Evolutionary conservation across 352 stramenopile genomes (phyloP), one percentile per base, ranked within the genome.

Genomic region (Halophytophthora batemanensis): DNA sequence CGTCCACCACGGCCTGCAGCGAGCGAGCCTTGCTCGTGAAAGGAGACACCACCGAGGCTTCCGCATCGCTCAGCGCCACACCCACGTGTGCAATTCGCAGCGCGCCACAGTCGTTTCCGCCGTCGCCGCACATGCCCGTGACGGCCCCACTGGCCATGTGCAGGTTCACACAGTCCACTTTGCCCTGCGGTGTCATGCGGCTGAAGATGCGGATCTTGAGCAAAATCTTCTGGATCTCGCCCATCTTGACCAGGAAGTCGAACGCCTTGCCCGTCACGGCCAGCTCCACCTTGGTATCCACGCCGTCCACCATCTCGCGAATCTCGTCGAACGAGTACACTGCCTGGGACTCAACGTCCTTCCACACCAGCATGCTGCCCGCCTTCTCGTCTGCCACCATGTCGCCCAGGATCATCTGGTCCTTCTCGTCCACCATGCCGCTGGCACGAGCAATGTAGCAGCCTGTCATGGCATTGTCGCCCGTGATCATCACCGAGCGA

Each of bases 21-120:
- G 55, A 71, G 50, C 94, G 93, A 15, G 75, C 58, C 28, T 85
- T 61, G 45, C 81, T 95, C 15, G 86, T 96, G 55, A 96, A 96
- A 7, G 86, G 82, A n/a, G 86, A 74, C n/a, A 93, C 80, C 22
- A 93, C 68, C 25, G 67, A 87, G 1, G 85, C 82, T 37, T 95
- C 82, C 1, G 78, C 69, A 54, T 87, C 70, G 44, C 77, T 91
- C 5, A 96, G 54, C 31, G 86, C 83, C 36, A 95, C 69, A 10
- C 85, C 81, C 21, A 86, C 75, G 58, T 95, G 85, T 18, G 81
- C 82, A 22, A 82, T 69, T 18, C 83, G 84, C 10, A 95, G 44
- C 14, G 77, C 82, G 25, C 82, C 85, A 56, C 81, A 93, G 50
- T 95, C 82, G 61, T 95, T 95, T 2, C 79, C 79, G 8, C 74